These are phyloP conservation scores for Gentiana macrophylla DNA, from an alignment of 257 asterid species.

Conservation along the genomic window DNA sequence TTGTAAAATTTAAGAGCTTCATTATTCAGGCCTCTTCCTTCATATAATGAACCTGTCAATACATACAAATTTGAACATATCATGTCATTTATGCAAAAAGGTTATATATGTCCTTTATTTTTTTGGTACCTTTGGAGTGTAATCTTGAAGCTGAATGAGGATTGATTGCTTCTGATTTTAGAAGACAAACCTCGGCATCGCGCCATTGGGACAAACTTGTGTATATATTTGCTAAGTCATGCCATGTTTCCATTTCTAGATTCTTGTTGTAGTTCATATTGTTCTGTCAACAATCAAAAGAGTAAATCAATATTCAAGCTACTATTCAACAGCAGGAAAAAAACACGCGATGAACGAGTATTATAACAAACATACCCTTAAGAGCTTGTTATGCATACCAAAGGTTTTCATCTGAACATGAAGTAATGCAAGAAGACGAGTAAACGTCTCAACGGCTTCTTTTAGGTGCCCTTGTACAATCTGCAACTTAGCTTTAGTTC, in stretches of 20 bases:
- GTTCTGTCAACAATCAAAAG: slow-evolving; percentile 26
- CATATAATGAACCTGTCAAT: slow-evolving; percentile 42
- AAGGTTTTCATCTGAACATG: slow-evolving; percentile 69
- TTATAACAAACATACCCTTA: slow-evolving; percentile 31
- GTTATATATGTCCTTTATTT: too few species aligned
- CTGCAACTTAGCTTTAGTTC: slow-evolving; percentile 74
- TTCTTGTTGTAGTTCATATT: slow-evolving; percentile 25
- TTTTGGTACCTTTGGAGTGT: slow-evolving; percentile 52
- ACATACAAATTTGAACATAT: background rate
- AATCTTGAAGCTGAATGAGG: slow-evolving; percentile 84
- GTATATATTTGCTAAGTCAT: slow-evolving; percentile 72
- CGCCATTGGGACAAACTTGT: slow-evolving; percentile 76
- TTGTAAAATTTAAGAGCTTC: slow-evolving; percentile 64
- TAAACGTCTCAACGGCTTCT: slow-evolving; percentile 61
- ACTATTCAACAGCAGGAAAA: too few species aligned
- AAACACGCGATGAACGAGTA: too few species aligned
- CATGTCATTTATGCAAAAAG: too few species aligned
- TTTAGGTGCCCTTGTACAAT: slow-evolving; percentile 49
- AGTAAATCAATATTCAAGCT: background rate
- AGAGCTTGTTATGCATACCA: slow-evolving; percentile 29
- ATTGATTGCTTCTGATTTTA: slow-evolving; percentile 65
- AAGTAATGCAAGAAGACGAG: slow-evolving; percentile 74
- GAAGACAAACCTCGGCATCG: slow-evolving; percentile 82
- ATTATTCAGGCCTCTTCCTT: slow-evolving; percentile 46
- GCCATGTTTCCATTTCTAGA: slow-evolving; percentile 90